These are phyloP conservation scores for Globisporangium parvum DNA, from an alignment of 352 stramenopile genomes.

Conservation along the genomic window DNA sequence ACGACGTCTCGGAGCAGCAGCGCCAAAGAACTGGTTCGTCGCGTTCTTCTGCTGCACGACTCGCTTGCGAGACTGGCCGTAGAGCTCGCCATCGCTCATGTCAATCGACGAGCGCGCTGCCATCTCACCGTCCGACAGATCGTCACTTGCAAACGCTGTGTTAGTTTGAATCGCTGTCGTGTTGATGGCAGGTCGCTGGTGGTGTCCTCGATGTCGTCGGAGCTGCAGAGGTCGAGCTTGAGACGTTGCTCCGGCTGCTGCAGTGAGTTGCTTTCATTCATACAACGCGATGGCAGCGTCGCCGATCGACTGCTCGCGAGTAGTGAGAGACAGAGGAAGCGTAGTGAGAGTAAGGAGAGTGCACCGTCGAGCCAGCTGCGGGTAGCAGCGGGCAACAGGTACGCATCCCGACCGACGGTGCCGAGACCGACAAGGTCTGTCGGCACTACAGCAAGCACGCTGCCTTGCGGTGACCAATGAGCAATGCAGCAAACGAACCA, in stretches of 20 bases:
- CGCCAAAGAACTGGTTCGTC: not conserved
- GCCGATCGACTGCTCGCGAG: not conserved
- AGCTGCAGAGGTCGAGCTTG: conserved; percentile 20
- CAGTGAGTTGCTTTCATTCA: conserved; percentile 45
- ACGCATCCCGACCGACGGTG: no score
- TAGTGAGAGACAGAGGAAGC: not conserved
- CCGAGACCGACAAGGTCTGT: no score
- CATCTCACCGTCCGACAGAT: conserved; percentile 43
- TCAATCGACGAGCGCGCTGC: conserved; percentile 16
- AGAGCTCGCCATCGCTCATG: conserved; percentile 68
- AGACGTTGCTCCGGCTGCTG: conserved; percentile 21
- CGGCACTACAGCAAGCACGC: no score
- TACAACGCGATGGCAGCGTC: no score
- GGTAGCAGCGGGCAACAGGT: no score
- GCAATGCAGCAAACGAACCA: no score
- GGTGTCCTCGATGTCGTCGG: conserved; percentile 23
- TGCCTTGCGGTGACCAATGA: no score
- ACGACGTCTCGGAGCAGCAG: conserved; percentile 1
- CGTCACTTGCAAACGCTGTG: conserved; percentile 24
- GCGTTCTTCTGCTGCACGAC: conserved; percentile 25
- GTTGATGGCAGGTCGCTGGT: no score
- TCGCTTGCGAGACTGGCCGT: conserved; percentile 21
- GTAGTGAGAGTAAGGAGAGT: no score
- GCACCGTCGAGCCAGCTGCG: no score
- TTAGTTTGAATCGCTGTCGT: no score